Evolutionary conservation across 2,329 filamentous ascomycete species (phyloP), one percentile per base, ranked within the genome.

Genomic region (Alternaria triticina): DNA sequence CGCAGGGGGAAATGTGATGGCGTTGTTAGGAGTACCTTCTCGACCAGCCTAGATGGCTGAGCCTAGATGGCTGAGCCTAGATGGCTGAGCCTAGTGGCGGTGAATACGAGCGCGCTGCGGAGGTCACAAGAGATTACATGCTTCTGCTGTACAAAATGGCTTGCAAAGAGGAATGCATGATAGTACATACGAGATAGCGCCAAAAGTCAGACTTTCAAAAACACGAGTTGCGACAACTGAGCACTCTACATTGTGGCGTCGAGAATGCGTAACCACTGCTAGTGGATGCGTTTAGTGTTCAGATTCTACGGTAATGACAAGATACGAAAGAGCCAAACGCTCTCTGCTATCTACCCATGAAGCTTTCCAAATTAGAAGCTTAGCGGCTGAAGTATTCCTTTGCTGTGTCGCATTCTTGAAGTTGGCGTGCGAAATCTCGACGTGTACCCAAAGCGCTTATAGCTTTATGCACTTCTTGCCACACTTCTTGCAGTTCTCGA

Each of bases 1-100:
- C 3, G 49, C 44, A 17, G 60, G 56, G 7, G 59, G 50, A 6
- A 44, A 55, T 59, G 56, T 50, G 7, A 13, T 62, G 44, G 20
- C 43, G 5, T 59, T 51, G 9, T 5, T 62, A 3, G 33, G 40
- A 15, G 15, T 28, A 12, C 45, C 25, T 15, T n/a, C 15, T 27
- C 23, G 23, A n/a, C 23, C 45, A 49, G 20, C 45, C 17, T 44
- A 44, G 43, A 30, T 11, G 11, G 28, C 28, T 30, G 28, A 5
- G 28, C 5, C 36, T 40, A 40, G n/a, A n/a, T n/a, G n/a, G n/a
- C n/a, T n/a, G n/a, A 49, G 20, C 45, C 17, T 44, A 44, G 43
- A 30, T 11, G 11, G 28, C 28, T 30, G 28, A 5, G 28, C 5
- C 36, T 40, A 40, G n/a, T 17, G 36, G 36, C 3, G 9, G 36